A percentile compares a stretch with the other conserved stretches of the same genome.
phyloP scores from a whole-genome alignment of 768 basidiomycete genomes.

The Pisolithus marmoratus region DNA sequence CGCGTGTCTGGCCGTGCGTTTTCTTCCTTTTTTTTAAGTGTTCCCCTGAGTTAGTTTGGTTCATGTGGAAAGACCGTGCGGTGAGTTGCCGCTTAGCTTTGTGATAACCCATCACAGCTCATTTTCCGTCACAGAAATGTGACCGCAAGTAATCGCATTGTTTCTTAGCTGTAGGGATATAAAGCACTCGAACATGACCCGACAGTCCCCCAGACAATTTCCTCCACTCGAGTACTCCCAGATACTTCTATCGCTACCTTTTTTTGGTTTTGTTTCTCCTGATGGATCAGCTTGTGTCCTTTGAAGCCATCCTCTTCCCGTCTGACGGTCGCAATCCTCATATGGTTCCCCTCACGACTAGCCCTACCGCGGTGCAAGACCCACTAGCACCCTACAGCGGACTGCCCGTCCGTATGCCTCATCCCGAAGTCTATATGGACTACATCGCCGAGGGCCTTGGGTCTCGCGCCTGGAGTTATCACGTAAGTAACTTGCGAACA shows the following conservation, averaged over 20 bases:
- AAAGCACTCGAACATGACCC: too few species aligned
- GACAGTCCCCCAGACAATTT: slow-evolving; percentile 8
- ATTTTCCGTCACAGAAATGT: too few species aligned
- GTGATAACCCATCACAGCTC: too few species aligned
- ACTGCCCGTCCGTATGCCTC: slow-evolving; percentile 60
- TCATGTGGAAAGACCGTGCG: too few species aligned
- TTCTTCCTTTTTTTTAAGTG: slow-evolving; percentile 17
- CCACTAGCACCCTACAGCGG: slow-evolving; percentile 41
- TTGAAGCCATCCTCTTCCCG: slow-evolving; percentile 72
- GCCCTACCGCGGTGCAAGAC: slow-evolving; percentile 41
- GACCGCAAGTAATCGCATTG: too few species aligned
- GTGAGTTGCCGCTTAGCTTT: too few species aligned
- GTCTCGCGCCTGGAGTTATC: slow-evolving; percentile 65
- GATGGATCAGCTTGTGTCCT: slow-evolving; percentile 64
- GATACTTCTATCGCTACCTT: slow-evolving; percentile 10
- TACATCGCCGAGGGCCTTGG: slow-evolving; percentile 73
- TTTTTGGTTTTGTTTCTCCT: slow-evolving; percentile 10
- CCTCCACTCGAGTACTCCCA: neutral
- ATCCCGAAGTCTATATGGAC: slow-evolving; percentile 84
- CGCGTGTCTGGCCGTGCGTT: slow-evolving; percentile 31
- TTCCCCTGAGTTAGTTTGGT: slow-evolving; percentile 8
- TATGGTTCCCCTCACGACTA: slow-evolving; percentile 70
- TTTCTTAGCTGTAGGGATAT: too few species aligned
- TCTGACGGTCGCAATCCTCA: slow-evolving; percentile 72
- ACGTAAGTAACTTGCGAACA: slow-evolving; percentile 39